Evolutionary conservation across 257 asterid species (phyloP), one percentile per base, ranked within the genome.

Genomic region (Solanum sejunctum): DNA sequence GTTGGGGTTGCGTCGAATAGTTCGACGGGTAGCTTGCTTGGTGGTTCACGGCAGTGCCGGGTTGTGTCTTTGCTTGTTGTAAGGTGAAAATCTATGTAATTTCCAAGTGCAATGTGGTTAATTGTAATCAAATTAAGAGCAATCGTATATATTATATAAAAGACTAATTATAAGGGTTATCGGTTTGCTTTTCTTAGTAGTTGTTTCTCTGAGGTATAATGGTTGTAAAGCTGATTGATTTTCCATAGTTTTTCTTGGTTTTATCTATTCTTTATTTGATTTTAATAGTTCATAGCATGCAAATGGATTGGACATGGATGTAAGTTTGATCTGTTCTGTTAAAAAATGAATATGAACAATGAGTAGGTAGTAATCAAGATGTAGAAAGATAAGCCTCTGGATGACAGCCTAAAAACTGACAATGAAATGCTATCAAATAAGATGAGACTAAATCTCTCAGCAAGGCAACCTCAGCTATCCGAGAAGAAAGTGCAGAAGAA

Each of bases 11-110:
- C 93, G 5, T 47, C 28, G 79, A 89, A 88, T 51, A 87, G 88
- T 7, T 86, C 84, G 15, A 66, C 88, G 12, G 99, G 98, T 41
- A 79, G 87, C n/a, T 88, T 97, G 77, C 85, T 84, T 1, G 91
- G 94, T 26, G 98, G 92, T 8, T 89, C 95, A 1, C 88, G 41
- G 88, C 93, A 92, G 88, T 97, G 99, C 86, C 89, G 91, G 8
- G 98, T 92, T 13, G 97, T 96, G 93, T 81, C 57, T 7, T 36
- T 56, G 23, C 28, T 71, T 80, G 7, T 39, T 8, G 57, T 67
- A 64, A 87, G 80, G 86, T 88, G 67, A 79, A 81, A 16, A 26
- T 84, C 6, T 36, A 36, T 36, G 45, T 8, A 23, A 49, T 75
- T 15, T 17, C 81, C 28, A 67, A 32, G 32, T 49, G 17, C 63